A percentile compares a stretch with the other conserved stretches of the same genome.
Conservation (phyloP, 208 protist species). For the Trypanosoma grayi region DNA sequence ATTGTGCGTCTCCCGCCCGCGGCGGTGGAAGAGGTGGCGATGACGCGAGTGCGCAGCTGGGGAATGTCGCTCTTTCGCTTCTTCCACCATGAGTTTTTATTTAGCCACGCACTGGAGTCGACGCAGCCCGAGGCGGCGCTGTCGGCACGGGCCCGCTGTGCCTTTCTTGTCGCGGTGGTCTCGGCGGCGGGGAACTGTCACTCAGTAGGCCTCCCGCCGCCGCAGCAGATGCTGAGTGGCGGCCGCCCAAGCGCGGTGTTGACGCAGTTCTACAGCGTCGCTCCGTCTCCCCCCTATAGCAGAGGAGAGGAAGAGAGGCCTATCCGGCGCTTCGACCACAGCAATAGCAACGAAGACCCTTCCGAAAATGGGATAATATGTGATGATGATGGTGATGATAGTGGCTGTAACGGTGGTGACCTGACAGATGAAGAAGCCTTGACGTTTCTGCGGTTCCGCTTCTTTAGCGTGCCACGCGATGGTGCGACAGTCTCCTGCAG, state of each 20-base stretch:
- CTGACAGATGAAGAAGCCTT: constrained; percentile 13
- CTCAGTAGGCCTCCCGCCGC: neutral
- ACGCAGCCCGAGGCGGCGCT: neutral
- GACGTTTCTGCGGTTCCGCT: constrained; percentile 3
- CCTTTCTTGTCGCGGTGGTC: neutral
- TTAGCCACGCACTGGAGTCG: neutral
- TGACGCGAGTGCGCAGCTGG: neutral
- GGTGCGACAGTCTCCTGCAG: constrained; percentile 19
- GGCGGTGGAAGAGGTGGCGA: neutral
- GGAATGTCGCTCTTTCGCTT: neutral
- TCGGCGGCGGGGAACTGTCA: neutral
- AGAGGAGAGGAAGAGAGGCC: neutral
- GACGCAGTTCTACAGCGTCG: neutral
- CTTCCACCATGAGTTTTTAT: neutral
- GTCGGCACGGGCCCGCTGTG: neutral
- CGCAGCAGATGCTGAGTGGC: neutral
- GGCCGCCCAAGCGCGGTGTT: neutral
- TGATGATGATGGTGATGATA: neutral
- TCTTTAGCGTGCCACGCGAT: constrained; percentile 15
- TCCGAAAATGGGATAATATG: neutral
- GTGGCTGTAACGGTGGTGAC: neutral
- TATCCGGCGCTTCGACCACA: too few relatives aligned
- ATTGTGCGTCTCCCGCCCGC: neutral
- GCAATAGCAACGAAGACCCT: neutral
- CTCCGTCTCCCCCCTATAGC: neutral